phyloP scores from a whole-genome alignment of 2,329 filamentous ascomycete genomes.

The Lasiodiplodia gonubiensis region DNA sequence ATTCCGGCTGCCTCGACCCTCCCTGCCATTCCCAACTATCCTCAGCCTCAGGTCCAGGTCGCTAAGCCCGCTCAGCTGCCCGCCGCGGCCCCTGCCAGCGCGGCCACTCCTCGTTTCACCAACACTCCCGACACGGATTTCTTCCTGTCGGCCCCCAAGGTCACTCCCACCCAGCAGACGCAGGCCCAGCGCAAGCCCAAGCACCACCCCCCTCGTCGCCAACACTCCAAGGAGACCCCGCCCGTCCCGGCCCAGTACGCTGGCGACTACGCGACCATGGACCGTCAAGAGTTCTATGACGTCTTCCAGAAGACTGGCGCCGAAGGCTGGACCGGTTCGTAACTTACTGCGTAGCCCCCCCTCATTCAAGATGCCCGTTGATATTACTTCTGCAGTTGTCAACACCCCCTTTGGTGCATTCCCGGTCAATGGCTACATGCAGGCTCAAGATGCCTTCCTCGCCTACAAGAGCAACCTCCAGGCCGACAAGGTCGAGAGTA shows the following conservation, averaged over 20 bases:
- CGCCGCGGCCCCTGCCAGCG: too few species aligned
- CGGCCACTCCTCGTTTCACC: slow-evolving; percentile 29
- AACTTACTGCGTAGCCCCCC: neutral
- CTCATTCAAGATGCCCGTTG: neutral
- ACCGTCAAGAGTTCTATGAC: neutral
- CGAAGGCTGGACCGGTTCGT: slow-evolving; percentile 9
- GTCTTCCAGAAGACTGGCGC: neutral
- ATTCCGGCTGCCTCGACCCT: neutral
- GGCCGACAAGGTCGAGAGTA: neutral
- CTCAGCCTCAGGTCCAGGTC: neutral
- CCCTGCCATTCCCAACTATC: neutral
- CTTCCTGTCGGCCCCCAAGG: slow-evolving; percentile 28
- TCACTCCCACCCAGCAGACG: neutral
- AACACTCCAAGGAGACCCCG: neutral
- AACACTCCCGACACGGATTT: slow-evolving; percentile 35
- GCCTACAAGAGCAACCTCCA: neutral
- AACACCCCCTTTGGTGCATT: neutral
- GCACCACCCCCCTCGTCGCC: neutral
- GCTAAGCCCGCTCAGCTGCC: neutral
- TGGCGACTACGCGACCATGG: neutral
- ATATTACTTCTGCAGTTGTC: slow-evolving; percentile 5
- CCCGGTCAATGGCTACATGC: neutral
- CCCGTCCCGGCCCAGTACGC: neutral
- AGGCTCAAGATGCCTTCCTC: neutral
- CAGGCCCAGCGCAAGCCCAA: slow-evolving; percentile 2